These are phyloP conservation scores for Kluyveromyces sp. DNA, from an alignment of 1,139 yeast species.

Conservation along the genomic window DNA sequence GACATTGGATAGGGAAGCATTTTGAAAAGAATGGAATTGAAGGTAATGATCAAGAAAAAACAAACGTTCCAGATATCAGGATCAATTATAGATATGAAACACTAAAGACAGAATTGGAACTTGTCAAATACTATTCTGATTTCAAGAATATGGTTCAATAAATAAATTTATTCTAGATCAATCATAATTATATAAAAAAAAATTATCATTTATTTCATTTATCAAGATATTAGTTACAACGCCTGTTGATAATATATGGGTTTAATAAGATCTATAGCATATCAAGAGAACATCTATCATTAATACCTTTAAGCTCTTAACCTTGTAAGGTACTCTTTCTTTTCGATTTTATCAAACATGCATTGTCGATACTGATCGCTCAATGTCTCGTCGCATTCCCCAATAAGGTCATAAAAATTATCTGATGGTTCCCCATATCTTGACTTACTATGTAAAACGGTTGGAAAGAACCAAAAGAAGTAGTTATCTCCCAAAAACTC, in stretches of 20 bases:
- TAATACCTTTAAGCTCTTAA: conserved; percentile 1
- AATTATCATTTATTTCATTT: no score
- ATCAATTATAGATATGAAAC: conserved; percentile 78
- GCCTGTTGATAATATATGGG: no score
- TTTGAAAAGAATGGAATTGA: conserved; percentile 55
- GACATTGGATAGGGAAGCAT: conserved; percentile 84
- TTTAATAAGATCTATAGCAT: no score
- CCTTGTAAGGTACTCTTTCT: conserved; percentile 14
- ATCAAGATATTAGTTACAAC: no score
- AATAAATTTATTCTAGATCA: no score
- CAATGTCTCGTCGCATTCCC: conserved; percentile 15
- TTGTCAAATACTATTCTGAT: conserved; percentile 54
- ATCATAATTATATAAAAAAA: no score
- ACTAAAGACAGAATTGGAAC: conserved; percentile 60
- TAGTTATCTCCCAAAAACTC: conserved; percentile 18
- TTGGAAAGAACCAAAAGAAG: conserved; percentile 22
- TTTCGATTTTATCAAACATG: conserved; percentile 13
- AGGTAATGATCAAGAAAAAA: conserved; percentile 86
- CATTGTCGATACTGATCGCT: conserved; percentile 11
- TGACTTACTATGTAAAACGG: conserved; percentile 3
- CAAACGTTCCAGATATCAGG: conserved; percentile 89
- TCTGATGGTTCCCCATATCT: conserved; percentile 1
- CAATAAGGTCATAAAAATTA: conserved; percentile 8
- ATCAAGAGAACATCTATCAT: no score
- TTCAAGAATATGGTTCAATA: conserved; percentile 7